A percentile compares a stretch with the other conserved stretches of the same genome.
Conservation (phyloP, 768 basidiomycete genomes). For the Kondoa malvinella region DNA sequence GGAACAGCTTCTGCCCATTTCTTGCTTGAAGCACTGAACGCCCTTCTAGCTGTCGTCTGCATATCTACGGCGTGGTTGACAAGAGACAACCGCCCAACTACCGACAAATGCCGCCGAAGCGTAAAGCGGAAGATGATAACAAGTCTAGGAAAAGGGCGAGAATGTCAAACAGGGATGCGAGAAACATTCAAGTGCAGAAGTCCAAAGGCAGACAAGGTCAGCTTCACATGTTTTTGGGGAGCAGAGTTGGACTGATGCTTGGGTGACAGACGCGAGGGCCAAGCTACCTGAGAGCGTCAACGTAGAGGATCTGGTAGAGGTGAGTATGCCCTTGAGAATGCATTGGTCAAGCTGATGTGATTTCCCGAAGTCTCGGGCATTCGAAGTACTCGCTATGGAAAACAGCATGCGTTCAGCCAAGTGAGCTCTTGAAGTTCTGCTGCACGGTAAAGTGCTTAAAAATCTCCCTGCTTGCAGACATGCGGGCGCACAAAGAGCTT, state of each 20-base stretch:
- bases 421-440: slow-evolving; percentile 32
- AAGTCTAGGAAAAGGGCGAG: too few relatives aligned
- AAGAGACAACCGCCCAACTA: too few relatives aligned
- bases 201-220: background rate
- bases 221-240: too few relatives aligned
- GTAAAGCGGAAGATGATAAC: too few relatives aligned
- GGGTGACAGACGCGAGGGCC: background rate
- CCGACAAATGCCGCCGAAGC: too few relatives aligned
- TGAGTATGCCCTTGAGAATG: background rate
- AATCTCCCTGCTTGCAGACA: slow-evolving; percentile 12
- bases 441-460: background rate
- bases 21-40: too few relatives aligned
- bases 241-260: too few relatives aligned
- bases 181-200: background rate
- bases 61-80: too few relatives aligned
- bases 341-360: background rate
- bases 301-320: background rate
- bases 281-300: background rate
- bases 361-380: slow-evolving; percentile 53
- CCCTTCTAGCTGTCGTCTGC: too few relatives aligned
- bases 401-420: slow-evolving; percentile 63
- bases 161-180: background rate
- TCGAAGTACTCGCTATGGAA: slow-evolving; percentile 84
- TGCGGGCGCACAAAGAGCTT: slow-evolving; percentile 34
- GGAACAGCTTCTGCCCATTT: too few relatives aligned